Evolutionary conservation across 2,329 filamentous ascomycete genomes (phyloP), one percentile per base, ranked within the genome.

Genomic region (Diaporthe amygdali): DNA sequence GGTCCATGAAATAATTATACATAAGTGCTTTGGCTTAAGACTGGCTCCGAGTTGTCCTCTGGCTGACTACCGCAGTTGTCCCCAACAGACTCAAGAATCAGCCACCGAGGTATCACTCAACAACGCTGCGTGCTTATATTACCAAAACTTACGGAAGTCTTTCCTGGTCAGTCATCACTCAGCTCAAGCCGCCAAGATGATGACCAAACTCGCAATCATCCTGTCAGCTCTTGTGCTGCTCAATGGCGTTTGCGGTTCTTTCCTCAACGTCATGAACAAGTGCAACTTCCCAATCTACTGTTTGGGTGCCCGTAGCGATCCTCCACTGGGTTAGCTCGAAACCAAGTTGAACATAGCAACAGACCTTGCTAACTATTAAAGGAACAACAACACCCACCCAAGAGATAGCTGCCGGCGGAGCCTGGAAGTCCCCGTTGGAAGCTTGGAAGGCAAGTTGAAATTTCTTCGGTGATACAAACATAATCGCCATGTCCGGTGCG

Each of bases 261-360:
- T 39, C 39, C 39, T 68, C 8, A 55, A 68, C 51, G 39, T 68
- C n/a, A 22, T 32, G 30, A 68, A 68, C 27, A 25, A 56, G 27
- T 68, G 66, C 12, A 20, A 27, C 39, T 68, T 56, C 3, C 30
- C 66, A 0, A 5, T 68, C 10, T 68, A 56, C 66, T 68, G 66
- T 30, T 37, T 12, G 14, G 66, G 25, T 4, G 44, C 51, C 14
- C 66, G 66, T 1, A 68, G 66, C 30, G 44, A 68, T 34, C 39
- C 51, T 22, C 51, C 34, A 1, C 0, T n/a, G 1, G 66, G 66
- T 47, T 12, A 47, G 44, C 10, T 27, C 3, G 8, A 6, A 5
- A 14, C 12, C 6, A 2, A 3, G 25, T 14, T 15, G 6, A 17
- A 12, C 25, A 0, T 15, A 22, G 0, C 9, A 12, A 10, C 2